Percentiles rank a stretch among this genome's conserved stretches.
Conservation (phyloP, 805 yeast species). For the Ogataea ganodermae region DNA sequence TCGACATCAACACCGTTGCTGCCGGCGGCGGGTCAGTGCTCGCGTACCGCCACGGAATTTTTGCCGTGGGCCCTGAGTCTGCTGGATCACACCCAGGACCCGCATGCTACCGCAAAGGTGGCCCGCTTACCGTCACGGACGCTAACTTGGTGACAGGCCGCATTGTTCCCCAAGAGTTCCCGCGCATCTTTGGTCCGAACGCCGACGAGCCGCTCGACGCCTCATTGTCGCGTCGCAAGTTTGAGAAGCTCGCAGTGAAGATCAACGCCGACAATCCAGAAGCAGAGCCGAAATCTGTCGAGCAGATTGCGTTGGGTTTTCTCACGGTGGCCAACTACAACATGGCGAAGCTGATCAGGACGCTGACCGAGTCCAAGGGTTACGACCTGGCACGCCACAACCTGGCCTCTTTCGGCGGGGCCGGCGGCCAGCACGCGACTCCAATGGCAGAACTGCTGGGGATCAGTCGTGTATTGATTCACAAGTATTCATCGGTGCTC, state of each 20-base stretch:
- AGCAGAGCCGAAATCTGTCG: constrained; percentile 44
- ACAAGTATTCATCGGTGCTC: constrained; percentile 56
- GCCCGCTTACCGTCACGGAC: constrained; percentile 79
- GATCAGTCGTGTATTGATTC: constrained; percentile 63
- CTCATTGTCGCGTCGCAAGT: constrained; percentile 50
- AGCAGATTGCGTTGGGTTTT: constrained; percentile 76
- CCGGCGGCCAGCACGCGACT: constrained; percentile 84
- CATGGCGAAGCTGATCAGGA: constrained; percentile 81
- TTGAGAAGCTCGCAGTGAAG: constrained; percentile 49
- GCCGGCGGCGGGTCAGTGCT: constrained; percentile 59
- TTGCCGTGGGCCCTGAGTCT: constrained; percentile 79
- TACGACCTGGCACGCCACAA: constrained; percentile 59
- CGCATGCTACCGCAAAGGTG: constrained; percentile 77
- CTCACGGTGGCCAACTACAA: constrained; percentile 76
- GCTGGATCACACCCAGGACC: constrained; percentile 88
- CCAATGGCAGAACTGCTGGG: constrained; percentile 69
- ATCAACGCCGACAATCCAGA: constrained; percentile 47
- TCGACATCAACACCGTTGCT: constrained; percentile 33
- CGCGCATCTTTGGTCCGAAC: constrained; percentile 78
- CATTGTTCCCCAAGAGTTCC: constrained; percentile 67
- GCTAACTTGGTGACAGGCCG: constrained; percentile 74
- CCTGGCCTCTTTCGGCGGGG: constrained; percentile 82
- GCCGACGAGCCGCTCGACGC: constrained; percentile 66
- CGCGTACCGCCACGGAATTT: constrained; percentile 64
- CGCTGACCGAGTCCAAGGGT: constrained; percentile 78